phyloP scores from a whole-genome alignment of 768 basidiomycete genomes.

The Mycena metata region DNA sequence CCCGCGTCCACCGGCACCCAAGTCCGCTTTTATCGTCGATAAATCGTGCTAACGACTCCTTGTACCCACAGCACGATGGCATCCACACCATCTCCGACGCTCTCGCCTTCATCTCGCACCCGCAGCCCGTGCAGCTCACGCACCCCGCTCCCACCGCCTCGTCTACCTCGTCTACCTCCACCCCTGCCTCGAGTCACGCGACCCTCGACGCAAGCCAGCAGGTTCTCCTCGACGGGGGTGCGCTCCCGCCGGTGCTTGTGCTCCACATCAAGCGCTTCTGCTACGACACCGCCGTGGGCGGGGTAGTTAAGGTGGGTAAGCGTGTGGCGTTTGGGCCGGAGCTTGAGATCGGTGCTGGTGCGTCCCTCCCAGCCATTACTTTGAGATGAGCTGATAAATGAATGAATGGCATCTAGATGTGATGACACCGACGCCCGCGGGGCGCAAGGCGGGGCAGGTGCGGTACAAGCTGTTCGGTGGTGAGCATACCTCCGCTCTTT shows the following conservation, averaged over 20 bases:
- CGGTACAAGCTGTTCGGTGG: slow-evolving; percentile 90
- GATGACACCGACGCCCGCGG: slow-evolving; percentile 55
- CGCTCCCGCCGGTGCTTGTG: slow-evolving; percentile 74
- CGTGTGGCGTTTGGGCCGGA: slow-evolving; percentile 83
- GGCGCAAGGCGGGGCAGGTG: slow-evolving; percentile 57
- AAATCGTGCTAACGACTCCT: slow-evolving; percentile 6
- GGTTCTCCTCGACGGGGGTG: slow-evolving; percentile 35
- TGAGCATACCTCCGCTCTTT: slow-evolving; percentile 49
- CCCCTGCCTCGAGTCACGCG: slow-evolving; percentile 24
- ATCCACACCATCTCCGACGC: slow-evolving; percentile 89
- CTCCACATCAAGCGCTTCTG: slow-evolving; percentile 70
- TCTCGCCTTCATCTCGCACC: slow-evolving; percentile 79
- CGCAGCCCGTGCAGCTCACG: slow-evolving; percentile 84
- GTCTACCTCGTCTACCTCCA: too few species aligned
- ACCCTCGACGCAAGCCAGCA: slow-evolving; percentile 64
- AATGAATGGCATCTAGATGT: slow-evolving; percentile 21
- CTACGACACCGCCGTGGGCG: slow-evolving; percentile 81
- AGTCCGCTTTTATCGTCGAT: too few species aligned
- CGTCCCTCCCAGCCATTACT: slow-evolving; percentile 18
- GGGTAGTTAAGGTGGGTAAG: slow-evolving; percentile 90
- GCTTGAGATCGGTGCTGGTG: slow-evolving; percentile 81
- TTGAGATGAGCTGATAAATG: too few species aligned
- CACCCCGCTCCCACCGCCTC: slow-evolving; percentile 52
- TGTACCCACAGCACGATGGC: slow-evolving; percentile 67
- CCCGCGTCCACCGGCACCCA: neutral